Conservation (phyloP, 2,329 filamentous ascomycete species). For the Colletotrichum shisoi region DNA sequence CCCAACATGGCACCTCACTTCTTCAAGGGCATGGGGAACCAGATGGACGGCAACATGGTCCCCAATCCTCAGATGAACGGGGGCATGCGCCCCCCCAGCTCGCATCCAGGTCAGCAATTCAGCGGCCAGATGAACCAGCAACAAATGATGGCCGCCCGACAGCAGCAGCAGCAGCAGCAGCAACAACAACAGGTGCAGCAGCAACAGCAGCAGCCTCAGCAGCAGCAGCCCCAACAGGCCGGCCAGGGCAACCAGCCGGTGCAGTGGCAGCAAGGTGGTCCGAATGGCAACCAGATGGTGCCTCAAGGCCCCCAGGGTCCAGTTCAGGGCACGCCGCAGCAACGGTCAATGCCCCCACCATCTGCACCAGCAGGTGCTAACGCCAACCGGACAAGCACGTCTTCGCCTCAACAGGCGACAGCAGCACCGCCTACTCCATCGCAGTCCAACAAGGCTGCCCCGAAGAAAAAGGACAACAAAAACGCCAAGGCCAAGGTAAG, state of each 20-base stretch:
- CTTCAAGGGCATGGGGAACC: conserved; percentile 61
- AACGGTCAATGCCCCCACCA: conserved; percentile 73
- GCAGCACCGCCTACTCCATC: conserved; percentile 79
- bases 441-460: conserved; percentile 74
- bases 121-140: conserved; percentile 66
- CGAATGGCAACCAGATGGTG: conserved; percentile 53
- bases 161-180: conserved; percentile 49
- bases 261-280: conserved; percentile 58
- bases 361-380: conserved; percentile 65
- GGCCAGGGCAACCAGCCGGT: conserved; percentile 55
- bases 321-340: conserved; percentile 75
- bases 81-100: conserved; percentile 73
- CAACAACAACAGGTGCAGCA: conserved; percentile 60
- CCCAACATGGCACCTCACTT: conserved; percentile 67
- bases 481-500: conserved; percentile 73
- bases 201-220: conserved; percentile 57
- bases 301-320: conserved; percentile 58
- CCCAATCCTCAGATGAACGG: conserved; percentile 66
- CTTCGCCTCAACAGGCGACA: conserved; percentile 69
- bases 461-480: conserved; percentile 79
- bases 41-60: conserved; percentile 64
- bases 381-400: conserved; percentile 63
- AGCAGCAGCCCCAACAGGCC: conserved; percentile 46
- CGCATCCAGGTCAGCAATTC: conserved; percentile 68
- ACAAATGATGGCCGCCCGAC: conserved; percentile 65